These are phyloP conservation scores for Trifolium repens DNA, from an alignment of 306 rosid species.

Conservation along the genomic window DNA sequence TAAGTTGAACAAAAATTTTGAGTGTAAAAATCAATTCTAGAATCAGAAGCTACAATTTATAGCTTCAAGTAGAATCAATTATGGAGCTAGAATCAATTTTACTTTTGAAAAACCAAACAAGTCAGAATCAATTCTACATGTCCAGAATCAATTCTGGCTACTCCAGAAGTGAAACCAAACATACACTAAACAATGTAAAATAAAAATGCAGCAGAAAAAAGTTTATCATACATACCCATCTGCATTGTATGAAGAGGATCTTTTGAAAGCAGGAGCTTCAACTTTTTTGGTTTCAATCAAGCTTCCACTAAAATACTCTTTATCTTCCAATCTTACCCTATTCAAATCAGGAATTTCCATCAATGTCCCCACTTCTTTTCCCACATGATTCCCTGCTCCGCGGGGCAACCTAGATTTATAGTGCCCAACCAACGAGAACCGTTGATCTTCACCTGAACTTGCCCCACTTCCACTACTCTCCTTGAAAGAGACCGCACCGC, in stretches of 20 bases:
- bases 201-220: not conserved
- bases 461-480: conserved; percentile 59
- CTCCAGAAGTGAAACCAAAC: too few species aligned
- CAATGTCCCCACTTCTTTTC: conserved; percentile 51
- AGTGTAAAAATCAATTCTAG: too few species aligned
- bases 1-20: too few species aligned
- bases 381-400: conserved; percentile 52
- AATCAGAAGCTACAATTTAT: too few species aligned
- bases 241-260: conserved; percentile 90
- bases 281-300: conserved; percentile 69
- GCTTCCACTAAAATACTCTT: conserved; percentile 93
- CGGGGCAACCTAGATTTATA: conserved; percentile 67
- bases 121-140: too few species aligned
- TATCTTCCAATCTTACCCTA: conserved; percentile 80
- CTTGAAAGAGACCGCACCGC: conserved; percentile 88
- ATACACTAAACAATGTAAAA: not conserved
- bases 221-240: conserved; percentile 59
- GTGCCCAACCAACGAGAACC: conserved; percentile 65
- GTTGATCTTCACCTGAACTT: conserved; percentile 58
- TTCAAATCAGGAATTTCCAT: conserved; percentile 51
- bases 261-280: conserved; percentile 61
- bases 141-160: too few species aligned
- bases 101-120: too few species aligned
- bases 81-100: too few species aligned
- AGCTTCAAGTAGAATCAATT: too few species aligned